phyloP scores from a whole-genome alignment of 179 eudicot genomes.

The Spinacia oleracea region DNA sequence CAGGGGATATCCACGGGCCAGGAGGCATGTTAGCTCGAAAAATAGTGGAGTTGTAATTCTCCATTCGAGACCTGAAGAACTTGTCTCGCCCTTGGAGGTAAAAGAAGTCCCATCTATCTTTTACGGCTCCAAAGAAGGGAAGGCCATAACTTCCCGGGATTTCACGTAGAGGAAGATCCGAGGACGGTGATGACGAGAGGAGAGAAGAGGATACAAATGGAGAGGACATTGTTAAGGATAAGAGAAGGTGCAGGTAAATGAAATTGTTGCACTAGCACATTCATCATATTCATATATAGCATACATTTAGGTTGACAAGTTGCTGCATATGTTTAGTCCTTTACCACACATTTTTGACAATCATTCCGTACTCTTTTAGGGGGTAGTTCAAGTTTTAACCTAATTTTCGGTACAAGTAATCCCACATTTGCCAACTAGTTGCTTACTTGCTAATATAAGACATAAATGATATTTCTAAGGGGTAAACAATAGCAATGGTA shows the following conservation, averaged over 20 bases:
- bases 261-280: neutral
- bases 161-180: slow-evolving; percentile 11
- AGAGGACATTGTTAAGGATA: neutral
- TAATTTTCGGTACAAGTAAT: too few relatives aligned
- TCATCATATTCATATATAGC: neutral
- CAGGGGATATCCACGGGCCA: slow-evolving; percentile 52
- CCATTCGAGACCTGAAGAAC: slow-evolving; percentile 44
- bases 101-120: slow-evolving; percentile 51
- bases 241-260: neutral
- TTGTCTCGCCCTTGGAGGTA: slow-evolving; percentile 51
- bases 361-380: neutral
- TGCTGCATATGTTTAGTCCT: too few relatives aligned
- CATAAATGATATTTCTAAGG: too few relatives aligned
- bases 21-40: slow-evolving; percentile 68
- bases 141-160: slow-evolving; percentile 35
- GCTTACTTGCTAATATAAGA: too few relatives aligned
- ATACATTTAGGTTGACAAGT: neutral
- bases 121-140: slow-evolving; percentile 42
- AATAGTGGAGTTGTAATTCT: slow-evolving; percentile 55
- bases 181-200: neutral
- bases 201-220: neutral
- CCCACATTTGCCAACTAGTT: neutral
- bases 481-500: neutral
- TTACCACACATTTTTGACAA: neutral
- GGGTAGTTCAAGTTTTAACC: neutral